A percentile compares a stretch with the other conserved stretches of the same genome.
phyloP scores from a whole-genome alignment of 2,329 filamentous ascomycete genomes.

The Talaromyces sp. region DNA sequence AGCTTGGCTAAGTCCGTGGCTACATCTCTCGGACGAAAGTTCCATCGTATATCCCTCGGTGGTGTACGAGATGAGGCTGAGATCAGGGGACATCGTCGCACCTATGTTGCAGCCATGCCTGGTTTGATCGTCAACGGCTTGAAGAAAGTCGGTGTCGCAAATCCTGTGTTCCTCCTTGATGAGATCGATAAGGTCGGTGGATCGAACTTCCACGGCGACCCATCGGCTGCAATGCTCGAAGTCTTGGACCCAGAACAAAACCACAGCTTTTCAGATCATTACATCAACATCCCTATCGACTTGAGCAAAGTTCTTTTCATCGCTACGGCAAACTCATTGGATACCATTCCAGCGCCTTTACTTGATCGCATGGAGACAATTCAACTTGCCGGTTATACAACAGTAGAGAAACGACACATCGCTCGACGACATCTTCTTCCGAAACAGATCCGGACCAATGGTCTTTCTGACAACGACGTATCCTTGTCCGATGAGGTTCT shows the following conservation, averaged over 20 bases:
- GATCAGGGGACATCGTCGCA: slow-evolving; percentile 89
- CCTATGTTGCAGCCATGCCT: slow-evolving; percentile 98
- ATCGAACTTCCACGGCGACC: slow-evolving; percentile 90
- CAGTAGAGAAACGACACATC: slow-evolving; percentile 93
- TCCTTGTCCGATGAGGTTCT: slow-evolving; percentile 77
- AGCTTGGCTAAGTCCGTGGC: slow-evolving; percentile 91
- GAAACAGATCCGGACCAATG: slow-evolving; percentile 90
- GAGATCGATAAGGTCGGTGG: slow-evolving; percentile 97
- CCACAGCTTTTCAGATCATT: slow-evolving; percentile 90
- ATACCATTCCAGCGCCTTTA: slow-evolving; percentile 90
- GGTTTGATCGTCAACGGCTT: slow-evolving; percentile 89
- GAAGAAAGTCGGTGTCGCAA: slow-evolving; percentile 91
- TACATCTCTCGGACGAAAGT: slow-evolving; percentile 86
- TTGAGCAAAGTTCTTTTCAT: slow-evolving; percentile 97
- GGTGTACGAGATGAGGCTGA: slow-evolving; percentile 96
- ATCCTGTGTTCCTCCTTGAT: slow-evolving; percentile 91
- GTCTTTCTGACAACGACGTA: slow-evolving; percentile 72
- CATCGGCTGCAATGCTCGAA: slow-evolving; percentile 95
- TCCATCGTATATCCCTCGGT: slow-evolving; percentile 93
- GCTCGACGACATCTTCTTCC: slow-evolving; percentile 89
- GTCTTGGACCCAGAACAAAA: slow-evolving; percentile 98
- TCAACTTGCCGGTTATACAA: slow-evolving; percentile 89
- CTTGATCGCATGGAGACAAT: slow-evolving; percentile 98
- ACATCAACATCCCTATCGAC: slow-evolving; percentile 92
- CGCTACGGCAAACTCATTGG: slow-evolving; percentile 89